Base-by-base conservation (phyloP, 495 filamentous ascomycete species). In the Penicillium waksmanii region DNA sequence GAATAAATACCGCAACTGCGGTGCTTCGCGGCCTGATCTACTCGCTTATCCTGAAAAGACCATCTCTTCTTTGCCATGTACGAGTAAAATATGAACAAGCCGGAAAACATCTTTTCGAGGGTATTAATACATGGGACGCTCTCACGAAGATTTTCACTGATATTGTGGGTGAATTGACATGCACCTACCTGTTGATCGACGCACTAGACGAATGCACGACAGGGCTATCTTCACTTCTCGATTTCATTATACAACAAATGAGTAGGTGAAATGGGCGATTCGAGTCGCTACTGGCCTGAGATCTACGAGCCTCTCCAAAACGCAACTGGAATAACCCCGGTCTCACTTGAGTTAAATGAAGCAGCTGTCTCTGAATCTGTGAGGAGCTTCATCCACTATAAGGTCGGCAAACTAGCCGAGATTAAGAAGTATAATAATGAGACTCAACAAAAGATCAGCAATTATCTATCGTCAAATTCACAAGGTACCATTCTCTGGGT, bases 121-220 rank as follows among this genome's bases (percentile, higher is more conserved):
- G 67, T 56, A 21, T 64, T 0, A 76, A 76, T 59, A 64, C 71
- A 27, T 76, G 66, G 59, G 36, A 65, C 42, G 57, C 68, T 3
- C 49, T 80, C 11, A 65, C 19, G 0, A 47, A 50, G 10, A 69
- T 73, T 43, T 69, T 81, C 36, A 53, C 13, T 2, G 62, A 67
- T 51, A 78, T 81, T 12, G 33, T 81, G n/a, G 21, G 60, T 31
- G 72, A 79, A 51, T 43, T 55, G 19, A 7, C 19, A 47, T 77
- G 40, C 50, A 68, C 65, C 8, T 78, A 77, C 54, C 53, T 79
- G 55, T 54, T 83, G 1, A 67, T 84, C 43, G 78, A 85, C 61
- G 77, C 77, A 2, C 70, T 84, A 3, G 78, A 83, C 57, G 79
- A 84, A 66, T 83, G 75, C 54, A 58, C 58, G 5, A 52, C 27